Percentiles rank a stretch among this genome's conserved stretches.
phyloP scores from a whole-genome alignment of 208 protist species.

The Trypanosoma platydactyli region DNA sequence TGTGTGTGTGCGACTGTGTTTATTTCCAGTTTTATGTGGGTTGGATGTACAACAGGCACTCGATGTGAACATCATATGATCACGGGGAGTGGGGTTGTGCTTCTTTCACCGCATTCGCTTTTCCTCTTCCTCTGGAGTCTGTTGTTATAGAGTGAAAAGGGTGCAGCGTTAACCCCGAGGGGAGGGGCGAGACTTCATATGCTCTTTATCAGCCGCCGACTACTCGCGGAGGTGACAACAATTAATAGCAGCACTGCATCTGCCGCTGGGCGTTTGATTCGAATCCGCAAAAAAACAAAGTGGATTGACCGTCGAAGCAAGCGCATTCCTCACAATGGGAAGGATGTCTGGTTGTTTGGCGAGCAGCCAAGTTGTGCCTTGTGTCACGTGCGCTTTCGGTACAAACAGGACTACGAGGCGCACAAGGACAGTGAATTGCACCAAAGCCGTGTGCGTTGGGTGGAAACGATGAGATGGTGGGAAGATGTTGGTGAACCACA shows the following conservation, averaged over 20 bases:
- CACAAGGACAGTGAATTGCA: conserved; percentile 91
- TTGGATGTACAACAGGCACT: background rate
- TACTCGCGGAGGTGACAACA: conserved; percentile 68
- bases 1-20: conserved; percentile 22
- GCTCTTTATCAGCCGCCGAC: conserved; percentile 36
- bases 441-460: conserved; percentile 80
- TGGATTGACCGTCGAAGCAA: conserved; percentile 88
- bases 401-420: conserved; percentile 90
- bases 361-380: conserved; percentile 88
- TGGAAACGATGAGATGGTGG: conserved; percentile 88
- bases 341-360: conserved; percentile 83
- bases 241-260: conserved; percentile 78
- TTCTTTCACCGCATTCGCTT: background rate
- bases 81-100: background rate
- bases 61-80: background rate
- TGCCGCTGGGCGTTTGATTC: conserved; percentile 78
- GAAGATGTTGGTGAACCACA: conserved; percentile 72
- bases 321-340: conserved; percentile 82
- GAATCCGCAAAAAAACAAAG: conserved; percentile 88
- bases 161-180: too few species aligned
- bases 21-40: background rate
- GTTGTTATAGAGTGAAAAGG: background rate
- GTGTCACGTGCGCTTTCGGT: conserved; percentile 88
- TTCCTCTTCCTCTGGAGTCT: background rate
- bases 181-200: conserved; percentile 15